phyloP scores from a whole-genome alignment of 192 early-diverging fungal species.

The Linnemannia exigua region DNA sequence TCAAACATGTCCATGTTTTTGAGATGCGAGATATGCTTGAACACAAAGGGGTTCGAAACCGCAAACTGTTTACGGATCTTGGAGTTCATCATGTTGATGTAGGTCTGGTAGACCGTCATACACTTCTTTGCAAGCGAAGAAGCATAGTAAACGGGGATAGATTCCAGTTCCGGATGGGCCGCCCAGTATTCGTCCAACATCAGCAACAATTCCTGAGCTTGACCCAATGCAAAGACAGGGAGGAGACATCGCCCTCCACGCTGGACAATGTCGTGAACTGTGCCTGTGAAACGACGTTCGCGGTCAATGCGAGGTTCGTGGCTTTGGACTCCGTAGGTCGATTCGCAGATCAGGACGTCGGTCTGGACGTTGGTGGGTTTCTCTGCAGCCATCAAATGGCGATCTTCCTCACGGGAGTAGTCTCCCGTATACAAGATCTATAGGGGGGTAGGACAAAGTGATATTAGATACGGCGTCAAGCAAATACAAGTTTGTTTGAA shows the following conservation, averaged over 20 bases:
- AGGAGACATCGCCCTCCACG: constrained; percentile 93
- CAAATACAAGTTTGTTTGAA: background rate
- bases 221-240: constrained; percentile 97
- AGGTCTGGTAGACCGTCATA: constrained; percentile 97
- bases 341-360: constrained; percentile 96
- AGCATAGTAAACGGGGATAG: constrained; percentile 96
- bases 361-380: constrained; percentile 83
- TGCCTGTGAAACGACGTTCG: constrained; percentile 90
- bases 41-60: constrained; percentile 94
- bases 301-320: constrained; percentile 95
- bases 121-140: constrained; percentile 96
- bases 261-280: constrained; percentile 87
- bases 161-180: constrained; percentile 87
- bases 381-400: constrained; percentile 98
- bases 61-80: constrained; percentile 91
- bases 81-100: constrained; percentile 98
- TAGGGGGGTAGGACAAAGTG: background rate
- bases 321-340: constrained; percentile 97
- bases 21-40: constrained; percentile 94
- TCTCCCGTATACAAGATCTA: constrained; percentile 96
- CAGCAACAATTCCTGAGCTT: constrained; percentile 96
- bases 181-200: constrained; percentile 99
- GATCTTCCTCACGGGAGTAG: constrained; percentile 99
- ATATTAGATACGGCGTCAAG: background rate
- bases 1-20: constrained; percentile 91